Base-by-base conservation (phyloP, 768 basidiomycete genomes). In the Amanita thiersii region DNA sequence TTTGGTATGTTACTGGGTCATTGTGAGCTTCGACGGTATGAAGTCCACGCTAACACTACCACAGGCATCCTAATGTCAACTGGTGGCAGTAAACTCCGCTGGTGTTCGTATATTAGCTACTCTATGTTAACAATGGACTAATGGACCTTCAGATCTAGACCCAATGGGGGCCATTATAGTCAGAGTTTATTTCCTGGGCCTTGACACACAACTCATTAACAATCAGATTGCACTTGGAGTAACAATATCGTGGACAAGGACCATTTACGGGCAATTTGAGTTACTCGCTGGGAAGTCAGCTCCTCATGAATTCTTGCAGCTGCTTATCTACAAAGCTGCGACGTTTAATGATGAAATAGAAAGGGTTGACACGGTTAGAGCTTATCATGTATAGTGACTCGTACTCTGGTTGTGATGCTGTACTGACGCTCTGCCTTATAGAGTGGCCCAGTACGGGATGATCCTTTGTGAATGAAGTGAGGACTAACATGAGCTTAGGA, bases 221-320 rank as follows among this genome's bases (percentile, higher is more conserved):
- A 20, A 41, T 24, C 40, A 89, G 87, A 88, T 91, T 49, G 78
- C 79, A 3, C 40, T 72, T n/a, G 88, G 80, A 10, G 81, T 97
- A 39, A 86, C 91, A 44, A 51, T 75, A 17, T 72, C 84, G 2
- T 96, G 87, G 94, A 52, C 64, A 11, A 65, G 68, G 28, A 94
- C 91, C 0, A 69, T 90, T 34, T 85, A 86, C 53, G 60, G 63
- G 41, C 79, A 97, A 57, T 97, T 97, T 50, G 79, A 79, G 46
- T 75, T 87, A 12, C 68, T 99, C 31, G 91, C 91, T 0, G 96
- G 96, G 24, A 89, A 85, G 63, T 85, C 91, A 1, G 96, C 94
- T 2, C 85, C 91, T 2, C 79, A 84, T 49, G 87, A 93, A 11
- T 96, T 96, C 57, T 61, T 88, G 37, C 88, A 96, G 53, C 75